Evolutionary conservation across 2,329 filamentous ascomycete genomes (phyloP).

Genomic region (Epichloe glyceriae): DNA sequence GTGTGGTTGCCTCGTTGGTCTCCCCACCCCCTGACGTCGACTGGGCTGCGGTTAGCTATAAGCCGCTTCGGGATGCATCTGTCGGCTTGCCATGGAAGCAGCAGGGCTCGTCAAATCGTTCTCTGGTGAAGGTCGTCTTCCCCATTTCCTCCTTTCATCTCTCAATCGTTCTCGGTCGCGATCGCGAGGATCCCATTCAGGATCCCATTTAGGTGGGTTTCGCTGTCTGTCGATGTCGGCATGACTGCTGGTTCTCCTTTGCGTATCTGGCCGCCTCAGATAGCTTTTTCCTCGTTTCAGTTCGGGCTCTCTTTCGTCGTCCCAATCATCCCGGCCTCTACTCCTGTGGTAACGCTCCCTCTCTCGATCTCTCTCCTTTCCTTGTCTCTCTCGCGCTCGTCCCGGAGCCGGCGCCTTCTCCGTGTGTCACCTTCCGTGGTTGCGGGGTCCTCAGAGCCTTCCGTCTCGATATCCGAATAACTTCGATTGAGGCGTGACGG

Average conservation of each 20-base stretch:
- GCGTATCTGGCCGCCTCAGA: slow-evolving; percentile 26
- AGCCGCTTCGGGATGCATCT: slow-evolving; percentile 20
- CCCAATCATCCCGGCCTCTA: slow-evolving; percentile 20
- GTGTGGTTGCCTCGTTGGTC: neutral
- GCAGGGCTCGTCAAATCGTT: slow-evolving; percentile 19
- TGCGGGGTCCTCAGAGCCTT: slow-evolving; percentile 21
- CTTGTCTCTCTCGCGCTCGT: slow-evolving; percentile 17
- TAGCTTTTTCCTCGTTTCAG: slow-evolving; percentile 21
- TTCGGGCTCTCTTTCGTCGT: slow-evolving; percentile 19
- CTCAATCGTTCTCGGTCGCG: slow-evolving; percentile 15
- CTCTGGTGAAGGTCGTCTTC: slow-evolving; percentile 19
- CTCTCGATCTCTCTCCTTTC: slow-evolving; percentile 24
- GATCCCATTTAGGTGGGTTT: slow-evolving; percentile 22
- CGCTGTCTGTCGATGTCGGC: slow-evolving; percentile 33
- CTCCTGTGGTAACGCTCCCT: slow-evolving; percentile 22
- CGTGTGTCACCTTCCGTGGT: slow-evolving; percentile 20
- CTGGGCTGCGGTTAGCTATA: slow-evolving; percentile 12
- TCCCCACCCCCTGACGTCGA: no score
- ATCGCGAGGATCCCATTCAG: slow-evolving; percentile 18
- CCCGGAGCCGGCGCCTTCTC: slow-evolving; percentile 11
- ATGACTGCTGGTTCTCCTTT: slow-evolving; percentile 36
- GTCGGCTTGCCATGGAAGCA: slow-evolving; percentile 18
- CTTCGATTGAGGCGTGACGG: slow-evolving; percentile 27
- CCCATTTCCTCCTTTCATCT: slow-evolving; percentile 23
- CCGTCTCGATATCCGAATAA: slow-evolving; percentile 28